Evolutionary conservation across 2,329 filamentous ascomycete genomes (phyloP).

Genomic region (Pseudogymnoascus sp.): DNA sequence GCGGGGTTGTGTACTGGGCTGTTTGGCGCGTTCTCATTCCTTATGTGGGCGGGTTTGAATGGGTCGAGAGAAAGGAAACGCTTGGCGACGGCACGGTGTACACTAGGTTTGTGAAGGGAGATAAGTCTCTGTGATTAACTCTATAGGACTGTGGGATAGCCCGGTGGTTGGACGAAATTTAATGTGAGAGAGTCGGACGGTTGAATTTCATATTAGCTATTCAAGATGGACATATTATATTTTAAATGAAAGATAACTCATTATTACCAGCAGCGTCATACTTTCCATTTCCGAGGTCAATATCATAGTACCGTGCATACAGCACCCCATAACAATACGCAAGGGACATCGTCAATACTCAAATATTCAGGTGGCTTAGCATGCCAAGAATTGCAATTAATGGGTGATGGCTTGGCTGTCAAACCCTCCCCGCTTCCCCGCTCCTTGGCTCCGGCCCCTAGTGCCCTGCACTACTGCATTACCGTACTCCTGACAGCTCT

Average conservation of each 20-base stretch:
- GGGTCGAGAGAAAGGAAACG: constrained; percentile 16
- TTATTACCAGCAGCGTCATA: not conserved
- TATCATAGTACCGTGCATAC: not conserved
- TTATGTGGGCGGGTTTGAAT: constrained; percentile 14
- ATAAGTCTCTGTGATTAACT: constrained; percentile 5
- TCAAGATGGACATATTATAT: not conserved
- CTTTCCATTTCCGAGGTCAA: not conserved
- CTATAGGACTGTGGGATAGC: not conserved
- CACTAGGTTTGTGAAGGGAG: constrained; percentile 19
- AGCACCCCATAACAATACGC: not conserved
- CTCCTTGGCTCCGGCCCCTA: not conserved
- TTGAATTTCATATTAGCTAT: not conserved
- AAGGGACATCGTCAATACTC: not conserved
- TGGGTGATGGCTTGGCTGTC: not conserved
- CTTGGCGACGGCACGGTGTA: constrained; percentile 23
- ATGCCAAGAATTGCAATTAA: too few relatives aligned
- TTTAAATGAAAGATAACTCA: not conserved
- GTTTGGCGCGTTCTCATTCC: constrained; percentile 23
- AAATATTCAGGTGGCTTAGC: not conserved
- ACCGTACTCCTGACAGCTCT: not conserved
- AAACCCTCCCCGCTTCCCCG: not conserved
- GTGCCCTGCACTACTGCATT: not conserved
- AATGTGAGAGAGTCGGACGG: not conserved
- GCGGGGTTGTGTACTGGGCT: constrained; percentile 31
- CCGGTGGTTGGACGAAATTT: not conserved